These are phyloP conservation scores for Pelargonium myrrhifolium DNA, from an alignment of 441 rosid genomes.

Conservation along the genomic window DNA sequence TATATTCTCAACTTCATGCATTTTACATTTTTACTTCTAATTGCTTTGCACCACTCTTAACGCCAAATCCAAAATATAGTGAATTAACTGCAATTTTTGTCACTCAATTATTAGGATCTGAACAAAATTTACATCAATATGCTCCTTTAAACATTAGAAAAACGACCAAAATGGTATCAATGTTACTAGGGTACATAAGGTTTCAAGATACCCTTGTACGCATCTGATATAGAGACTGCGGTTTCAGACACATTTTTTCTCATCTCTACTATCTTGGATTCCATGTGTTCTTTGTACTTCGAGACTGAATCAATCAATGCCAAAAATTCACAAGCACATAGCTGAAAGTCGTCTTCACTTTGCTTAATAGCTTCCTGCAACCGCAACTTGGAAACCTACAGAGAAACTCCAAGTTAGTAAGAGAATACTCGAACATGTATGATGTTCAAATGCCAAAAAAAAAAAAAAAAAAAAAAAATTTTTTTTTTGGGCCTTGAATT, in stretches of 20 bases:
- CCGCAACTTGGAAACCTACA: conserved; percentile 39
- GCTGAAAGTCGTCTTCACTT: conserved; percentile 58
- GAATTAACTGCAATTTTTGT: too few species aligned
- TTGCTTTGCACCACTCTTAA: not conserved
- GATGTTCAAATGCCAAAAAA: not conserved
- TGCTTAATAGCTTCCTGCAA: conserved; percentile 47
- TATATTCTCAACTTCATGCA: not conserved
- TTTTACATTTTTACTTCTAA: not conserved
- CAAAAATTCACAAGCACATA: conserved; percentile 44
- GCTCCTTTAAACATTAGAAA: too few species aligned
- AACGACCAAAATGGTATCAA: too few species aligned
- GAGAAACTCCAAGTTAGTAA: not conserved
- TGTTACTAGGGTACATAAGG: too few species aligned
- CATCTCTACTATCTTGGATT: conserved; percentile 44
- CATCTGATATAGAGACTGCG: conserved; percentile 36
- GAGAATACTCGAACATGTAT: not conserved
- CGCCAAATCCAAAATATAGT: not conserved
- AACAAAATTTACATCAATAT: too few species aligned
- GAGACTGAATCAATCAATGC: conserved; percentile 53
- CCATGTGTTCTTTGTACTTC: conserved; percentile 56
- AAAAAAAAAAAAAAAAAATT: not conserved
- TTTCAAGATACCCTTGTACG: conserved; percentile 33
- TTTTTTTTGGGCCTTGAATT: not conserved
- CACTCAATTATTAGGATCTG: too few species aligned
- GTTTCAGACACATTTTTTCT: conserved; percentile 43